phyloP scores from a whole-genome alignment of 306 rosid species.

The Castanopsis chinensis region DNA sequence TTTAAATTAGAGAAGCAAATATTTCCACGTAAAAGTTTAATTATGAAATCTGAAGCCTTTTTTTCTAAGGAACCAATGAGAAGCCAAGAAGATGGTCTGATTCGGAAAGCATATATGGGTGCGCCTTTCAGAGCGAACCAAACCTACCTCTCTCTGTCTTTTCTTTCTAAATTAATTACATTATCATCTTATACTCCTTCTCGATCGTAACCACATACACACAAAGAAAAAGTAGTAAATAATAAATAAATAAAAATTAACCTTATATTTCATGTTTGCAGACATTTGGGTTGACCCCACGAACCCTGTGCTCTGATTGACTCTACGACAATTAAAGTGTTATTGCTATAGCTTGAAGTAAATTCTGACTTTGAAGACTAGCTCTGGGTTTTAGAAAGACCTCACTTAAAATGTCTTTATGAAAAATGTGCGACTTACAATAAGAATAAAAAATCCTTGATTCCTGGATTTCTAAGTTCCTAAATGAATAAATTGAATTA shows the following conservation, averaged over 20 bases:
- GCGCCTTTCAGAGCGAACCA: conserved; percentile 45
- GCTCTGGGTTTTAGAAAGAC: background rate
- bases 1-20: background rate
- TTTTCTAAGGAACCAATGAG: conserved; percentile 39
- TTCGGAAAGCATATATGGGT: conserved; percentile 67
- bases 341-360: no score
- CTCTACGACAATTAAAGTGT: no score
- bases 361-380: no score
- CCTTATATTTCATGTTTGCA: background rate
- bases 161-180: conserved; percentile 30
- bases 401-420: background rate
- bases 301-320: background rate
- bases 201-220: background rate
- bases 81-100: conserved; percentile 56
- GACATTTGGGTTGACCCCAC: conserved; percentile 31
- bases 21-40: conserved; percentile 6
- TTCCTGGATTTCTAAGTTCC: no score
- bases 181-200: conserved; percentile 31
- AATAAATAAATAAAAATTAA: no score
- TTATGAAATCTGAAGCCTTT: conserved; percentile 29
- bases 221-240: background rate
- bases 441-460: no score
- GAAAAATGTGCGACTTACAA: no score
- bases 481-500: no score
- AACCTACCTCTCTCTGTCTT: conserved; percentile 10